phyloP scores from a whole-genome alignment of 2,329 filamentous ascomycete genomes.

The Harringtonia lauricola region DNA sequence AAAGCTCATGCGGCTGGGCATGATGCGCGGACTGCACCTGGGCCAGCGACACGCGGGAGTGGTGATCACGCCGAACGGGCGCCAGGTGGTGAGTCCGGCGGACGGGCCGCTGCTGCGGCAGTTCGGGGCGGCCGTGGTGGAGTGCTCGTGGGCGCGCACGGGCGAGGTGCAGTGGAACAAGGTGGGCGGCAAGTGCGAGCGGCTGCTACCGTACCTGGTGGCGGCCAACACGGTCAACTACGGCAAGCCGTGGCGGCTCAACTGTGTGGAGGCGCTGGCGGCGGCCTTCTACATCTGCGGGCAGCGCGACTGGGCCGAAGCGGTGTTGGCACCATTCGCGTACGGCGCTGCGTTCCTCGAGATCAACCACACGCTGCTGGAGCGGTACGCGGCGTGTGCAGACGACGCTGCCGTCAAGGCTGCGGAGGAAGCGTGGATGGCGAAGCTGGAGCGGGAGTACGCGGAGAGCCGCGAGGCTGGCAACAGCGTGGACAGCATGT shows the following conservation, averaged over 20 bases:
- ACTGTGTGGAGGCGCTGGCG: slow-evolving; percentile 90
- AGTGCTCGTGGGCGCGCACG: slow-evolving; percentile 92
- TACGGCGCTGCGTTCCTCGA: slow-evolving; percentile 84
- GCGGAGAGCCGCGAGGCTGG: slow-evolving; percentile 56
- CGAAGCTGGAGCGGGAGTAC: slow-evolving; percentile 82
- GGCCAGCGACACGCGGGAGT: slow-evolving; percentile 89
- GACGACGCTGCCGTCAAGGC: slow-evolving; percentile 76
- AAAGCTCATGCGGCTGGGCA: slow-evolving; percentile 77
- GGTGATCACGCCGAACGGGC: slow-evolving; percentile 91
- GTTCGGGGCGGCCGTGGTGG: slow-evolving; percentile 88
- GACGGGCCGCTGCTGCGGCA: slow-evolving; percentile 74
- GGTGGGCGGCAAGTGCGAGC: slow-evolving; percentile 88
- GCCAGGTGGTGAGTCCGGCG: slow-evolving; percentile 70
- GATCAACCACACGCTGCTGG: slow-evolving; percentile 76
- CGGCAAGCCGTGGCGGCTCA: slow-evolving; percentile 86
- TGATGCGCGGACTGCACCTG: slow-evolving; percentile 87
- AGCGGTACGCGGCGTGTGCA: slow-evolving; percentile 72
- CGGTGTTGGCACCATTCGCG: slow-evolving; percentile 71
- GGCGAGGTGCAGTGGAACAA: slow-evolving; percentile 82
- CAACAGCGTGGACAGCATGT: slow-evolving; percentile 63
- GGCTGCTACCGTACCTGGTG: slow-evolving; percentile 85
- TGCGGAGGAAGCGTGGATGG: slow-evolving; percentile 79
- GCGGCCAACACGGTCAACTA: slow-evolving; percentile 97
- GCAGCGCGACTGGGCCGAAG: slow-evolving; percentile 79
- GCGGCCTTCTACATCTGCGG: slow-evolving; percentile 92